Conservation (phyloP, 257 asterid species). For the Anisodus acutangulus region DNA sequence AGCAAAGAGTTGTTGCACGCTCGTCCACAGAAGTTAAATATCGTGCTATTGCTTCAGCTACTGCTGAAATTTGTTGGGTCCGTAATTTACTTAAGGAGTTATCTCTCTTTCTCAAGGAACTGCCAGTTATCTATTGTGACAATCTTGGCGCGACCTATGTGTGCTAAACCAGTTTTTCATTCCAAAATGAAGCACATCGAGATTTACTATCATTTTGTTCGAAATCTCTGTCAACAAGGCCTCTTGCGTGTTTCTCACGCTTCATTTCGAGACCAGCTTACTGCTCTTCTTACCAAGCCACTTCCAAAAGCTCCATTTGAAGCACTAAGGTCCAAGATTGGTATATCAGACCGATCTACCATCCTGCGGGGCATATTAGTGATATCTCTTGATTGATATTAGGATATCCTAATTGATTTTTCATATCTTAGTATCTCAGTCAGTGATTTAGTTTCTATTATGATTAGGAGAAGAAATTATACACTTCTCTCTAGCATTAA, state of each 20-base stretch:
- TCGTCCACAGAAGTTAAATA: neutral
- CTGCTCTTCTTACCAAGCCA: neutral
- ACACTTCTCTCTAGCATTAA: neutral
- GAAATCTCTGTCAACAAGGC: neutral
- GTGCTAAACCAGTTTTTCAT: neutral
- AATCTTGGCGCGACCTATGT: neutral
- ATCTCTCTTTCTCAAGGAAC: neutral
- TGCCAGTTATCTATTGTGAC: neutral
- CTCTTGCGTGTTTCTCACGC: neutral
- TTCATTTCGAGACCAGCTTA: neutral
- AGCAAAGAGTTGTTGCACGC: neutral
- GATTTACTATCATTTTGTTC: neutral
- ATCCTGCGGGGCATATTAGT: neutral
- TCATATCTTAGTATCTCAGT: neutral
- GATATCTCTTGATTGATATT: neutral
- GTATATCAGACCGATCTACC: neutral
- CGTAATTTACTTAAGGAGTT: neutral
- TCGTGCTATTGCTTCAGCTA: neutral
- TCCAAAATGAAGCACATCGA: neutral
- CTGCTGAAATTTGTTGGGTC: neutral
- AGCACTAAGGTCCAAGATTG: neutral
- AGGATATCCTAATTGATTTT: slow-evolving; percentile 5
- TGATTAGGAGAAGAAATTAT: neutral
- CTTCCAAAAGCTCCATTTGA: neutral
- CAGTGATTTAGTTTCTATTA: neutral